Evolutionary conservation across 2,329 filamentous ascomycete species (phyloP).

Genomic region (Fusarium nurragi): DNA sequence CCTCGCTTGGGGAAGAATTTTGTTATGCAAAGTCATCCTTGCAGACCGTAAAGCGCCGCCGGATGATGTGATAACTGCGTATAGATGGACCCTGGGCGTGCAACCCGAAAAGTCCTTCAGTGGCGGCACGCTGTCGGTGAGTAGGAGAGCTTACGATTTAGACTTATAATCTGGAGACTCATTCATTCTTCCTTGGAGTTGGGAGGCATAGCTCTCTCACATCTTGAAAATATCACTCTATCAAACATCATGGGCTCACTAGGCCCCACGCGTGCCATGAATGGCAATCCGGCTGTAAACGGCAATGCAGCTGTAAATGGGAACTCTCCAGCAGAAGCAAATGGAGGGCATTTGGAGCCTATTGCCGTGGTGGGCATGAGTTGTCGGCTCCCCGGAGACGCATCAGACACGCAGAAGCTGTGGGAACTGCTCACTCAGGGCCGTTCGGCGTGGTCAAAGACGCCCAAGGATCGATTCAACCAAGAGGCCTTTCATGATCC

Average conservation of each 20-base stretch:
- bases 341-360: background rate
- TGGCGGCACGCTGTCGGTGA: background rate
- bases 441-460: background rate
- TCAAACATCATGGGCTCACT: background rate
- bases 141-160: background rate
- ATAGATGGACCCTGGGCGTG: background rate
- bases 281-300: background rate
- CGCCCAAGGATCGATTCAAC: background rate
- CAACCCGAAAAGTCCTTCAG: background rate
- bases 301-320: background rate
- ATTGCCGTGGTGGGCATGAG: conserved; percentile 8
- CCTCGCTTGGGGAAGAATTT: too few relatives aligned
- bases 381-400: background rate
- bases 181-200: background rate
- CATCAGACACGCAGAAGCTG: conserved; percentile 1
- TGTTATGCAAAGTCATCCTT: background rate
- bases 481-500: conserved; percentile 1
- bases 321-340: background rate
- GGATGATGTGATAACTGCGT: background rate
- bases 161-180: background rate
- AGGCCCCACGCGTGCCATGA: background rate
- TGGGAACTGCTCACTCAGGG: conserved; percentile 1
- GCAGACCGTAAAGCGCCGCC: background rate
- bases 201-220: background rate
- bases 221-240: background rate